Evolutionary conservation across 768 basidiomycete genomes (phyloP).

Genomic region (Amanita polypyramis): DNA sequence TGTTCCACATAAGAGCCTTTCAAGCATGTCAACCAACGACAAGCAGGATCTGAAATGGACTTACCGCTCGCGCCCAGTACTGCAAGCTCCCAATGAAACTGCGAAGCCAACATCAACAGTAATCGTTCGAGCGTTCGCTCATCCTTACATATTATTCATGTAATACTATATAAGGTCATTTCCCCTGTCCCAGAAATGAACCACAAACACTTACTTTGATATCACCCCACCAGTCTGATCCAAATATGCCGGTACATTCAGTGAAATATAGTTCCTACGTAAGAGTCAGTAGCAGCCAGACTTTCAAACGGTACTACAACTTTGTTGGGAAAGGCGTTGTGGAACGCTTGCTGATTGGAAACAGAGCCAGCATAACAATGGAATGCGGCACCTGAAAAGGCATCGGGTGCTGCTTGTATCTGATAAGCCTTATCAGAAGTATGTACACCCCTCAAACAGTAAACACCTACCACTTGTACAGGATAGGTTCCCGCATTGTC

Average conservation of each 20-base stretch:
- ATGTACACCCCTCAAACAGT: neutral
- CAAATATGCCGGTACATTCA: conserved; percentile 57
- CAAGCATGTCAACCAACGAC: neutral
- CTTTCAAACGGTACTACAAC: conserved; percentile 14
- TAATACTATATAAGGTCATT: conserved; percentile 38
- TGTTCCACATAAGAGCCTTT: conserved; percentile 55
- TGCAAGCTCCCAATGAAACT: conserved; percentile 9
- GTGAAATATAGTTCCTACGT: conserved; percentile 38
- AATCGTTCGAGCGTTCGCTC: neutral
- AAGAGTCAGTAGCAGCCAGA: neutral
- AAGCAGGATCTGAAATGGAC: neutral
- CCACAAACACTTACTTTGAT: conserved; percentile 42
- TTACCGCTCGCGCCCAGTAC: conserved; percentile 4
- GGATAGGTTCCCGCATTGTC: conserved; percentile 53
- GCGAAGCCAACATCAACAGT: neutral
- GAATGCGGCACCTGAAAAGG: conserved; percentile 58
- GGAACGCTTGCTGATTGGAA: conserved; percentile 44
- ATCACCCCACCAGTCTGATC: conserved; percentile 72
- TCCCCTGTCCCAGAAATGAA: neutral
- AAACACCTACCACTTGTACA: conserved; percentile 24
- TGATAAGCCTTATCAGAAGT: neutral
- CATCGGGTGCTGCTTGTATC: conserved; percentile 46
- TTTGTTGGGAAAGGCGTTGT: conserved; percentile 44
- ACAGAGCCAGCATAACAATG: conserved; percentile 61
- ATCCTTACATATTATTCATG: conserved; percentile 47